Evolutionary conservation across 2,329 filamentous ascomycete species (phyloP).

Genomic region (Curvularia spicifera): DNA sequence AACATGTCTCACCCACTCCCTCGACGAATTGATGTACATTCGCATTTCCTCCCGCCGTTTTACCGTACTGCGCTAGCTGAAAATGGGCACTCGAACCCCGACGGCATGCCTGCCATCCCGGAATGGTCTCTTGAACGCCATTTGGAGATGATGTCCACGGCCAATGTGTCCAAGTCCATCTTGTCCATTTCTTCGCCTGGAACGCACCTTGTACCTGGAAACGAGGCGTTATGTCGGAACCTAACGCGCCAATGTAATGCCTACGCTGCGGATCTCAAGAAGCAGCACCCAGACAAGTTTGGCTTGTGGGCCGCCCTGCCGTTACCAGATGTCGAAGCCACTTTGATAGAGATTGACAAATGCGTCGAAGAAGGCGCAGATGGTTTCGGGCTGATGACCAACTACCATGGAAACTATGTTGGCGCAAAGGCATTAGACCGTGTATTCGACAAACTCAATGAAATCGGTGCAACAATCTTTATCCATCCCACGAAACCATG

Average conservation of each 20-base stretch:
- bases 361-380: conserved; percentile 55
- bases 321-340: conserved; percentile 57
- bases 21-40: conserved; percentile 56
- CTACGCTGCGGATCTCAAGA: conserved; percentile 52
- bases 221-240: conserved; percentile 46
- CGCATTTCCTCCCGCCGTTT: conserved; percentile 54
- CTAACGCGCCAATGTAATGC: conserved; percentile 53
- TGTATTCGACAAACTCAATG: conserved; percentile 58
- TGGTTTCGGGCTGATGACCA: conserved; percentile 61
- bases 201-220: conserved; percentile 53
- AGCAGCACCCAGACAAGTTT: conserved; percentile 50
- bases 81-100: conserved; percentile 54
- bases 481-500: conserved; percentile 63
- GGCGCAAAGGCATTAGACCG: conserved; percentile 55
- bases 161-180: conserved; percentile 60
- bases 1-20: conserved; percentile 34
- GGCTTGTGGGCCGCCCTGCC: conserved; percentile 63
- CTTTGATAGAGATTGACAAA: conserved; percentile 57
- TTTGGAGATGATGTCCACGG: conserved; percentile 58
- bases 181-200: conserved; percentile 63
- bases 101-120: conserved; percentile 59
- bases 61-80: conserved; percentile 52
- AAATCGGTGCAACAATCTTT: conserved; percentile 57
- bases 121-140: conserved; percentile 56
- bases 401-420: conserved; percentile 60